Evolutionary conservation across 768 basidiomycete species (phyloP).

Genomic region (Kwoniella newhampshirensis): DNA sequence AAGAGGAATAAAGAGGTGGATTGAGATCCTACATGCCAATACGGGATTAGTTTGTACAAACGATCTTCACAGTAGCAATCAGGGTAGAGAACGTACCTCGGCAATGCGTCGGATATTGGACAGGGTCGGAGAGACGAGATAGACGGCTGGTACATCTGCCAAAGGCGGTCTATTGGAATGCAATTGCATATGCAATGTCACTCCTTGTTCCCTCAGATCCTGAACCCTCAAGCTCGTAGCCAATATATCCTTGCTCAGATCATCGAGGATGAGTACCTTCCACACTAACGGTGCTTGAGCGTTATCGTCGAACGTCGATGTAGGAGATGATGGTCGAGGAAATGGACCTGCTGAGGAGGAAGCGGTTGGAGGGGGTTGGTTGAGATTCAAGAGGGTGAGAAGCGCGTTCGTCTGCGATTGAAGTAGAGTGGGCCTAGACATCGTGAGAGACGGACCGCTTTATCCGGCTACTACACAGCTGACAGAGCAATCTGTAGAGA

Average conservation of each 20-base stretch:
- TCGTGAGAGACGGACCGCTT: no score
- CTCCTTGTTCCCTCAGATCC: conserved; percentile 92
- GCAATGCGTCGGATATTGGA: conserved; percentile 85
- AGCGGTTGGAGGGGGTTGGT: conserved; percentile 58
- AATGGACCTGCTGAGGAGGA: conserved; percentile 54
- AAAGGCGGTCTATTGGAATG: conserved; percentile 84
- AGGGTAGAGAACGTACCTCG: conserved; percentile 55
- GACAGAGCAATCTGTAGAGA: no score
- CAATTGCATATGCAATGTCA: conserved; percentile 97
- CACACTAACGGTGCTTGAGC: conserved; percentile 72
- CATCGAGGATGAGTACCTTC: conserved; percentile 94
- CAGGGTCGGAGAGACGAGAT: conserved; percentile 89
- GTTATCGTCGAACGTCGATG: conserved; percentile 43
- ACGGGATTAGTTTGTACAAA: no score
- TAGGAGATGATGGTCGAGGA: conserved; percentile 41
- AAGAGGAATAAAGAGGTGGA: conserved; percentile 85
- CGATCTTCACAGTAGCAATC: no score
- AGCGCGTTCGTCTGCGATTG: conserved; percentile 84
- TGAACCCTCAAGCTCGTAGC: conserved; percentile 94
- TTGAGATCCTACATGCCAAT: conserved; percentile 74
- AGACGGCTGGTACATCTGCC: conserved; percentile 92
- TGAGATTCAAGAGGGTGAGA: conserved; percentile 81
- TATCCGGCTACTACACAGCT: neutral
- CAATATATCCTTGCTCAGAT: conserved; percentile 91
- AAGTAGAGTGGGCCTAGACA: conserved; percentile 62